phyloP scores from a whole-genome alignment of 768 basidiomycete genomes.

The Hydnomerulius pinastri region DNA sequence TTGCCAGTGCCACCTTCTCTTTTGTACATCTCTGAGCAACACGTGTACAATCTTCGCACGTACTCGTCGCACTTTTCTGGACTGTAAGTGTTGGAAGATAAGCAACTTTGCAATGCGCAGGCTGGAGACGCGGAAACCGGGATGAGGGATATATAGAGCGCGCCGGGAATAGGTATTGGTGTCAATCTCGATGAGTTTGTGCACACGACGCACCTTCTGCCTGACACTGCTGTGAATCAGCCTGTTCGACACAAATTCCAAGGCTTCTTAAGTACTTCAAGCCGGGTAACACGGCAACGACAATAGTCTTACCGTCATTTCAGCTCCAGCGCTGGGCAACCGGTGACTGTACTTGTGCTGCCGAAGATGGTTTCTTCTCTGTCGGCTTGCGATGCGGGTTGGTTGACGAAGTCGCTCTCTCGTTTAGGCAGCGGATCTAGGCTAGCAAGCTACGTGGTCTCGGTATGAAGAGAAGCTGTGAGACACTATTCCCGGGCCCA shows the following conservation, averaged over 20 bases:
- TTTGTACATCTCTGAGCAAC: conserved; percentile 62
- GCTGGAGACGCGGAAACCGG: conserved; percentile 38
- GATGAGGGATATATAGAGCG: too few species aligned
- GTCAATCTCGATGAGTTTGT: neutral
- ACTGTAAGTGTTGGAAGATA: conserved; percentile 61
- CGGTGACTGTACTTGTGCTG: too few species aligned
- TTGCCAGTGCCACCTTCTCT: conserved; percentile 35
- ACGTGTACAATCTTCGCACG: conserved; percentile 57
- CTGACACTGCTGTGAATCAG: conserved; percentile 18
- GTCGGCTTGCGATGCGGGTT: too few species aligned
- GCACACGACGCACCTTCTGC: conserved; percentile 22
- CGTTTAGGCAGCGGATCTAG: too few species aligned
- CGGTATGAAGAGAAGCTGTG: too few species aligned
- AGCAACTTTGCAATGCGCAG: conserved; percentile 62
- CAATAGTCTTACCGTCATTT: too few species aligned
- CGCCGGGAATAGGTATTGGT: too few species aligned
- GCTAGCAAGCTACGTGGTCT: too few species aligned
- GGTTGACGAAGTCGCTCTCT: too few species aligned
- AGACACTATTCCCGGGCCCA: too few species aligned
- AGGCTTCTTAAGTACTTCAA: neutral
- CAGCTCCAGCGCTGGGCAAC: too few species aligned
- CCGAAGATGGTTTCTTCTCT: too few species aligned
- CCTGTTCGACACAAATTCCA: neutral
- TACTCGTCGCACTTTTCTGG: conserved; percentile 62
- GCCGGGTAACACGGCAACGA: neutral